Evolutionary conservation across 1,284 basidiomycete genomes (phyloP).

Genomic region (Mrakiaceae sp.): DNA sequence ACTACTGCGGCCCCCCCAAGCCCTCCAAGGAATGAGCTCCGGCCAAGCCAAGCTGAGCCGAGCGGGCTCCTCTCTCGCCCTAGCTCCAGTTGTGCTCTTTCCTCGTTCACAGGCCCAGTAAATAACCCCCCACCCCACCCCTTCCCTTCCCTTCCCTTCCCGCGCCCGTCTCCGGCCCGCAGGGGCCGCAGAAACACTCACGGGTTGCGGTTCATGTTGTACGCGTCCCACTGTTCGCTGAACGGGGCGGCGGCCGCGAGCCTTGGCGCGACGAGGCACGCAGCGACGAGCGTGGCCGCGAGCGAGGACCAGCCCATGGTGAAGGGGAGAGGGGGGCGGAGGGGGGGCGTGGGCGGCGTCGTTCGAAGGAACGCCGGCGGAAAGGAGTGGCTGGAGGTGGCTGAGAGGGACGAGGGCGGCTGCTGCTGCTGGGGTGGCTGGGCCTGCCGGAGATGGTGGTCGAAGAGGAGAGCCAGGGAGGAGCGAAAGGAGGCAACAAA

Average conservation of each 20-base stretch:
- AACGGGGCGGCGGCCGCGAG: conserved; percentile 12
- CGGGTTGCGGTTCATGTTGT: conserved; percentile 17
- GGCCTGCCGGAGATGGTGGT: too few relatives aligned
- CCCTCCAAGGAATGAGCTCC: background rate
- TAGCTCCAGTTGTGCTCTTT: background rate
- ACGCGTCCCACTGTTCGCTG: conserved; percentile 12
- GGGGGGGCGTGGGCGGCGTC: too few relatives aligned
- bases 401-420: too few relatives aligned
- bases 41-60: background rate
- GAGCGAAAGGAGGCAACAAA: too few relatives aligned
- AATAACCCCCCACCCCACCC: background rate
- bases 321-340: too few relatives aligned
- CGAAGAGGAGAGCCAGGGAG: too few relatives aligned
- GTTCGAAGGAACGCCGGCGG: too few relatives aligned
- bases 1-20: too few relatives aligned
- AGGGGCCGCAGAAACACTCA: background rate
- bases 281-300: background rate
- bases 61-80: too few relatives aligned
- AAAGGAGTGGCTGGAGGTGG: too few relatives aligned
- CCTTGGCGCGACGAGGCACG: background rate
- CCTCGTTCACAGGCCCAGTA: background rate
- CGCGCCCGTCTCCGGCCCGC: background rate
- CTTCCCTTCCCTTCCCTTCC: background rate
- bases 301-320: background rate
- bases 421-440: too few relatives aligned